phyloP scores from a whole-genome alignment of 23 red algal species.

The Gracilariopsis chorda region DNA sequence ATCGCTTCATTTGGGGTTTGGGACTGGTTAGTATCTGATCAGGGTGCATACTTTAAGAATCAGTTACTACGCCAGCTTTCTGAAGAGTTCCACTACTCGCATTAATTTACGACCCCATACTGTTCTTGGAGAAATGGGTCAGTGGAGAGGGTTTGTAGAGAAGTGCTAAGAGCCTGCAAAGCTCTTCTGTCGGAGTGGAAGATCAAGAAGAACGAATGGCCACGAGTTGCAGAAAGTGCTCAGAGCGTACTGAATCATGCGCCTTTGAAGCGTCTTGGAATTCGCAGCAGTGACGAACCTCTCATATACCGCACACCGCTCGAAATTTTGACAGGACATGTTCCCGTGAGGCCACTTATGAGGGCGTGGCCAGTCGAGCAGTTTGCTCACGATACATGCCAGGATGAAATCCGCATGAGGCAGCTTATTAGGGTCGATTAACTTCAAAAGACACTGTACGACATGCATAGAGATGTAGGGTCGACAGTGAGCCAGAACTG shows the following conservation, averaged over 20 bases:
- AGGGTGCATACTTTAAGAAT: conserved; percentile 29
- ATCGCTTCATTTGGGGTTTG: background rate
- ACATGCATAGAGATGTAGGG: no score
- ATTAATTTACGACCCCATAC: conserved; percentile 21
- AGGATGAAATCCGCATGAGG: no score
- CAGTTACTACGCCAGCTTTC: background rate
- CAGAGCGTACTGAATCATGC: background rate
- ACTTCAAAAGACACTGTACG: no score
- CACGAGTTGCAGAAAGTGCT: background rate
- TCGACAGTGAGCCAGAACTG: no score
- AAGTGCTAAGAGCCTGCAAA: background rate
- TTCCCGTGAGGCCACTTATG: background rate
- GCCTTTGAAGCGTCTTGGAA: background rate
- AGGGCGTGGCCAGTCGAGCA: no score
- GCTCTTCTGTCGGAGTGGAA: conserved; percentile 30
- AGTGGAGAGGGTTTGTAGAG: conserved; percentile 4
- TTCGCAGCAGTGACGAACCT: background rate
- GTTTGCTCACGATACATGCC: no score
- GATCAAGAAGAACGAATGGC: background rate
- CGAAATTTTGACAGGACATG: background rate
- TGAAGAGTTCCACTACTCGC: background rate
- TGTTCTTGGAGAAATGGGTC: background rate
- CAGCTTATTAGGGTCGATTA: no score
- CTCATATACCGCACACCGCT: background rate
- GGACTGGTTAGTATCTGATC: conserved; percentile 17